Base-by-base conservation (phyloP, 805 yeast genomes). In the Henningerozyma blattae region DNA sequence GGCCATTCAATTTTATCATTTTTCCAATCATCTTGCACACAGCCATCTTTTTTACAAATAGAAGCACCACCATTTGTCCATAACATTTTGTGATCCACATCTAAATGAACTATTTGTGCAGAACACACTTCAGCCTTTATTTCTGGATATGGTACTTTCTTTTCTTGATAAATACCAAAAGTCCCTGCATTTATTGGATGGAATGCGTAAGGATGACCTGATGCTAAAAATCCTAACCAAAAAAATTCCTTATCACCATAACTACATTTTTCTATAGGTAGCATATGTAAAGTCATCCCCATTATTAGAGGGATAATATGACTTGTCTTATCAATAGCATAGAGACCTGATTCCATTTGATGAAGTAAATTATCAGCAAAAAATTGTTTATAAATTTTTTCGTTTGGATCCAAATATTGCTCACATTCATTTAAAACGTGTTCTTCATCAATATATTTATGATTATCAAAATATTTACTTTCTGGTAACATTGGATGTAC, bases 181-280 rank as follows among this genome's bases (percentile, higher is more conserved):
- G 52, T 49, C 20, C 65, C 63, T 16, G 58, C 47, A 5, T 58
- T 45, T 4, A 58, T 57, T 14, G 52, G 42, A 37, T 60, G 52
- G 27, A 61, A 55, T 14, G 54, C 54, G 40, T 61, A 62, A 18
- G 52, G 47, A 31, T 53, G 46, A 9, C 61, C 63, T 4, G 52
- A 36, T 16, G 64, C 50, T 3, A 67, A 42, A 49, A 71, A 68
- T 3, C 80, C 80, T 22, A 80, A 50, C 86, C 87, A 78, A 46
- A 77, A 74, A 44, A 77, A 61, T 46, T 80, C 87, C 43, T 80
- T 80, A 39, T 80, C 89, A 18, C 89, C 89, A 65, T 80, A 78
- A 13, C 76, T 46, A 36, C 54, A 52, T 2, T 70, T 62, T 1
- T 65, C 54, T 18, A 66, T 59, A 35, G 55, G 56, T 51, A 65